Base-by-base conservation (phyloP, 805 yeast species). In the Lipomyces anomalus region DNA sequence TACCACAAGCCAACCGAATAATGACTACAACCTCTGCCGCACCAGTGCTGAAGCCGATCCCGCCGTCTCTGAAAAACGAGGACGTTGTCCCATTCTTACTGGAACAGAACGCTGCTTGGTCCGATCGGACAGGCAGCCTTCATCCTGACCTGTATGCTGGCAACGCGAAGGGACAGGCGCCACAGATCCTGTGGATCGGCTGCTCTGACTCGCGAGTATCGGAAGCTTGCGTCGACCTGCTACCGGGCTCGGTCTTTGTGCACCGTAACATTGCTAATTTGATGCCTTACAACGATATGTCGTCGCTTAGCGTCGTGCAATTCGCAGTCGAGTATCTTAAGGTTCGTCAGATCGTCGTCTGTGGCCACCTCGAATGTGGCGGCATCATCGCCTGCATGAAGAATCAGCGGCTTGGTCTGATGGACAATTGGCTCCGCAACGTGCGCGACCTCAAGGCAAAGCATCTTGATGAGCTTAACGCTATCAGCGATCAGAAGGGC, bases 331-430 rank as follows among this genome's bases (percentile, higher is more conserved):
- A 85, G 55, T 86, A 82, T 11, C 71, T 89, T 49, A 82, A 84
- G 59, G 94, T 90, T 33, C 74, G 73, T 54, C 86, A 84, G 61
- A 79, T 89, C 42, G 74, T 89, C 44, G 83, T 89, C 4, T 85
- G 95, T 66, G 97, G 97, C 3, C 97, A 89, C 67, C 83, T 92
- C 26, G 95, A 86, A 64, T 89, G 97, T 72, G 96, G 95, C 40
- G 97, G 96, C 24, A 78, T 86, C 41, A 79, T 84, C 78, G 87
- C 95, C 20, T 79, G 88, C 6, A 67, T 89, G 39, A 72, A 80
- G 2, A 71, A 76, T 47, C 76, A 79, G 57, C 74, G 74, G 55
- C 70, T 80, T 28, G 88, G 88, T 23, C 76, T 76, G 7, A 65
- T 89, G 55, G 86, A 81, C 57, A 79, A 78, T 42, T 83, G 89